Base-by-base conservation (phyloP, 2,329 filamentous ascomycete genomes). In the Sarocladium brachiariae region DNA sequence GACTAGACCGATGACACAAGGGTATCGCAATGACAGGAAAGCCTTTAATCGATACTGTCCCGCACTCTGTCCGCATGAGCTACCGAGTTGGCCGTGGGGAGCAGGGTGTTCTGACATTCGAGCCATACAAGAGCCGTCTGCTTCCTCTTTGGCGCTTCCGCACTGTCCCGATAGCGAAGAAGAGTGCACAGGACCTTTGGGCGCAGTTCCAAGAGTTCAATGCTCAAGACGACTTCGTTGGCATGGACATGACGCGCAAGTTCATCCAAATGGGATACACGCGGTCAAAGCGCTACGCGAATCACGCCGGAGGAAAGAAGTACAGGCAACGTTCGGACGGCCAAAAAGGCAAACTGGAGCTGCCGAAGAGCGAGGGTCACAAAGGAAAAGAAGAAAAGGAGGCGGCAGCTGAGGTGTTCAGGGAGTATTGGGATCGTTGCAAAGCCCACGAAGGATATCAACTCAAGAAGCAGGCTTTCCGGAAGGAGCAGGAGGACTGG, bases 251-350 rank as follows among this genome's bases (percentile, higher is more conserved):
- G 80, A 65, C 72, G 16, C 67, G 80, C 23, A 84, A 84, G 58
- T 84, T 82, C 56, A 70, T 84, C 6, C 79, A 84, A 61, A 84
- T 84, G 81, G 75, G 80, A 2, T 83, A 83, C 77, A 84, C 80
- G 18, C 63, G 81, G 14, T 74, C 79, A 2, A 78, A 75, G 56
- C 63, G 78, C 52, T 83, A 83, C 64, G 78, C 77, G 14, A 82
- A 82, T 53, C 67, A 74, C 49, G 67, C 69, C 27, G 70, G 78
- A 0, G 80, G 80, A 1, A 69, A 73, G 23, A 83, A 83, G 58
- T 81, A 81, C 50, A 55, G 52, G 9, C 56, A 54, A 8, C 50
- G 51, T 0, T 55, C 53, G 0, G 45, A 33, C 2, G 51, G 57
- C 3, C n/a, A 37, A 16, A 31, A 35, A 14, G 21, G 31, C 11